phyloP scores from a whole-genome alignment of 805 yeast species.

The Candida odintsovae region DNA sequence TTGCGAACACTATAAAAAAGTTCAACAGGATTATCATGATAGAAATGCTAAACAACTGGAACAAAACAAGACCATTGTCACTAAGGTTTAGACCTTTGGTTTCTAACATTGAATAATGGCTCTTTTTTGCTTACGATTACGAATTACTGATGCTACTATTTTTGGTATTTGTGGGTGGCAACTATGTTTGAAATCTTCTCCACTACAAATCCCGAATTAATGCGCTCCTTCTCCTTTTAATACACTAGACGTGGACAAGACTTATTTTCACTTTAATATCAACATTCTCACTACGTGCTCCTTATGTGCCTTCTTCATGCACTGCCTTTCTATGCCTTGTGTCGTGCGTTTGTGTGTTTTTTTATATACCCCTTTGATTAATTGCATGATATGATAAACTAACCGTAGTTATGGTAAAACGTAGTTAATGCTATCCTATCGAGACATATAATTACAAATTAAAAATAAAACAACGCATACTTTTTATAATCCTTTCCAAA shows the following conservation, averaged over 20 bases:
- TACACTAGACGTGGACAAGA: not conserved
- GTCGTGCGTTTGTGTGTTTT: too few species aligned
- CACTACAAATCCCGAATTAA: too few species aligned
- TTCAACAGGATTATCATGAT: constrained; percentile 56
- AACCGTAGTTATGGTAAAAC: too few species aligned
- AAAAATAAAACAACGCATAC: too few species aligned
- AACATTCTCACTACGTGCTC: not conserved
- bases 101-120: not conserved
- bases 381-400: not conserved
- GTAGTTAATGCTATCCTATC: too few species aligned
- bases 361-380: not conserved
- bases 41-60: constrained; percentile 57
- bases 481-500: not conserved
- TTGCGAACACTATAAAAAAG: constrained; percentile 53
- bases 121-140: not conserved
- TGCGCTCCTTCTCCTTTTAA: not conserved
- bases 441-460: too few species aligned
- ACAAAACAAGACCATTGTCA: constrained; percentile 53
- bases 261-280: not conserved
- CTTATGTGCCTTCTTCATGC: not conserved
- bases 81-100: constrained; percentile 37
- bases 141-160: not conserved
- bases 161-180: not conserved
- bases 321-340: too few species aligned
- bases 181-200: too few species aligned